phyloP scores from a whole-genome alignment of 805 yeast species.

The Huiozyma naganishii region DNA sequence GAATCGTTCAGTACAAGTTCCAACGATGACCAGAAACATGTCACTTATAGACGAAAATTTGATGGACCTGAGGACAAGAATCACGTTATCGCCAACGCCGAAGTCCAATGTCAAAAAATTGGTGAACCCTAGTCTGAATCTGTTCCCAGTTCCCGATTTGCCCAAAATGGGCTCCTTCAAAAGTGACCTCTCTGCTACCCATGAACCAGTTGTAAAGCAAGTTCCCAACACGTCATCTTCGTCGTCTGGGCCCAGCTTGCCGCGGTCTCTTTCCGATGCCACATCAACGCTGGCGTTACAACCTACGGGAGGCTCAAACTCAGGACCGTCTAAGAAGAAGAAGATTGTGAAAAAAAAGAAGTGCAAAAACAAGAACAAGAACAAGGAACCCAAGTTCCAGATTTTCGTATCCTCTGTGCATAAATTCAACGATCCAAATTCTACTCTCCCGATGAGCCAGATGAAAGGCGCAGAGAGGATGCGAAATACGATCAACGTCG shows the following conservation, averaged over 20 bases:
- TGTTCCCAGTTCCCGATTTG: slow-evolving; percentile 22
- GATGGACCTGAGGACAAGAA: slow-evolving; percentile 2
- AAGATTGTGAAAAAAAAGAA: slow-evolving; percentile 4
- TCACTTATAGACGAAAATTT: slow-evolving; percentile 5
- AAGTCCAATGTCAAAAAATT: slow-evolving; percentile 5
- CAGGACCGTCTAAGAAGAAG: neutral
- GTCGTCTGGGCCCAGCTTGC: neutral
- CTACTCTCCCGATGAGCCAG: slow-evolving; percentile 1
- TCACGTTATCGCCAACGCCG: slow-evolving; percentile 27
- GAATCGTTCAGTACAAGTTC: slow-evolving; percentile 8
- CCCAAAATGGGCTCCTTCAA: slow-evolving; percentile 30
- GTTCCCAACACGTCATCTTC: neutral
- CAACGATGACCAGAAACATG: slow-evolving; percentile 9
- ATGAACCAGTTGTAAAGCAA: neutral
- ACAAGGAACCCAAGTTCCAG: slow-evolving; percentile 26
- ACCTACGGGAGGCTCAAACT: neutral
- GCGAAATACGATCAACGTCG: neutral
- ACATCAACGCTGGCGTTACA: slow-evolving; percentile 2
- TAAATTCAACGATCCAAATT: slow-evolving; percentile 17
- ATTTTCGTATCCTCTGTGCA: slow-evolving; percentile 27
- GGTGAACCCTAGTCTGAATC: slow-evolving; percentile 1
- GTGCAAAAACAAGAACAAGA: slow-evolving; percentile 12
- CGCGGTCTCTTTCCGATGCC: neutral
- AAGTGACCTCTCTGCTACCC: slow-evolving; percentile 13
- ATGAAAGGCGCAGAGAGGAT: slow-evolving; percentile 5